Evolutionary conservation across 2,329 filamentous ascomycete genomes (phyloP).

Genomic region (Knufia fluminis): DNA sequence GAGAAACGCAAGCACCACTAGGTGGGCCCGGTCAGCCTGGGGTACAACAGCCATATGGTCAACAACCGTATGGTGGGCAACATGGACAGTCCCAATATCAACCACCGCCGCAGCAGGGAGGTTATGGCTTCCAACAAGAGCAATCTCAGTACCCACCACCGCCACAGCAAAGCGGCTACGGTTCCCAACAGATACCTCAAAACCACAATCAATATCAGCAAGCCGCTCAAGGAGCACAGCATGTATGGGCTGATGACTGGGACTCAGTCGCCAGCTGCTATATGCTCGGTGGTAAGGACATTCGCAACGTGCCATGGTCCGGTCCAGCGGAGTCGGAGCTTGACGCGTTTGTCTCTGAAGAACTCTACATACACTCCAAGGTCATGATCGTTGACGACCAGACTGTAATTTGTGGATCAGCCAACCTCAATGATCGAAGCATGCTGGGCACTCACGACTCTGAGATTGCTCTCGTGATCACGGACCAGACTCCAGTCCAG

Average conservation of each 20-base stretch:
- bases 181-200: slow-evolving; percentile 13
- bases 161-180: slow-evolving; percentile 22
- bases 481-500: slow-evolving; percentile 63
- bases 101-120: neutral
- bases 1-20: slow-evolving; percentile 18
- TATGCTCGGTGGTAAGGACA: slow-evolving; percentile 67
- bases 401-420: slow-evolving; percentile 73
- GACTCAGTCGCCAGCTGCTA: slow-evolving; percentile 73
- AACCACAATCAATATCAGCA: slow-evolving; percentile 56
- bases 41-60: neutral
- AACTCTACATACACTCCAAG: slow-evolving; percentile 52
- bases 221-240: slow-evolving; percentile 48
- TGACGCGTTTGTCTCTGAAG: slow-evolving; percentile 54
- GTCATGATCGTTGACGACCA: slow-evolving; percentile 75
- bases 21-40: slow-evolving; percentile 5
- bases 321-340: slow-evolving; percentile 47
- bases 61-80: neutral
- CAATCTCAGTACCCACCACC: slow-evolving; percentile 18
- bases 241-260: slow-evolving; percentile 48
- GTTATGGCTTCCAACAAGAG: neutral
- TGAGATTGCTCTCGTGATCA: slow-evolving; percentile 81
- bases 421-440: slow-evolving; percentile 85
- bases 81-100: neutral
- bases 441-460: slow-evolving; percentile 85
- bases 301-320: slow-evolving; percentile 55